phyloP scores from a whole-genome alignment of 495 filamentous ascomycete species.

The Podospora conica region DNA sequence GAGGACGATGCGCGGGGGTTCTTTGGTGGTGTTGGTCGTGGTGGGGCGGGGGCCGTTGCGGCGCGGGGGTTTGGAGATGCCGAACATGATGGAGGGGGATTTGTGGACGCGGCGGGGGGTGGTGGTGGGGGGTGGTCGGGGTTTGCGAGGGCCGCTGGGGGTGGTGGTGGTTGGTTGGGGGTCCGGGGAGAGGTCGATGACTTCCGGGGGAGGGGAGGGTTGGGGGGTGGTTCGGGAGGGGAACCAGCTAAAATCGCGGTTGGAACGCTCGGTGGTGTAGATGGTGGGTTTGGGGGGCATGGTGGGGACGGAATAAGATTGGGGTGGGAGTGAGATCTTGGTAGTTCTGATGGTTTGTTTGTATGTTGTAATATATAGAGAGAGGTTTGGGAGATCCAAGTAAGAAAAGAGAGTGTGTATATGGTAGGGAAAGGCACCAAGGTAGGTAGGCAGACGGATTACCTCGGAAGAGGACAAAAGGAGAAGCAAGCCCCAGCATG shows the following conservation, averaged over 20 bases:
- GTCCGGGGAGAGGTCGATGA: neutral
- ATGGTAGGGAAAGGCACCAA: neutral
- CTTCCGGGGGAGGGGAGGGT: neutral
- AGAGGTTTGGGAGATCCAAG: neutral
- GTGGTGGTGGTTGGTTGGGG: constrained; percentile 11
- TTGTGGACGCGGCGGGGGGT: neutral
- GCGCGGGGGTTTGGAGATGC: neutral
- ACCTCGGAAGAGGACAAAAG: neutral
- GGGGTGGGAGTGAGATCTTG: neutral
- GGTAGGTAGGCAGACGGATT: neutral
- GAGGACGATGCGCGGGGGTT: neutral
- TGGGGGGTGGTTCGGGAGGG: neutral
- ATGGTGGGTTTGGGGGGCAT: constrained; percentile 5
- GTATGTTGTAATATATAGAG: neutral
- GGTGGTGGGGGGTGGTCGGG: neutral
- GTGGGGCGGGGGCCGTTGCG: neutral
- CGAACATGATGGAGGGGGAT: neutral
- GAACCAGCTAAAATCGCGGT: constrained; percentile 9
- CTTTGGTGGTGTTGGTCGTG: constrained; percentile 14
- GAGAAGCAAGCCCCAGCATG: neutral
- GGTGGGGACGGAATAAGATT: neutral
- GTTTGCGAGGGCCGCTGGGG: neutral
- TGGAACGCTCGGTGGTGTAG: neutral
- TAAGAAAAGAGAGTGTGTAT: neutral
- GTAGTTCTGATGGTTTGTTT: no score